phyloP scores from a whole-genome alignment of 1,139 yeast species.

The Scheffersomyces illinoinensis region DNA sequence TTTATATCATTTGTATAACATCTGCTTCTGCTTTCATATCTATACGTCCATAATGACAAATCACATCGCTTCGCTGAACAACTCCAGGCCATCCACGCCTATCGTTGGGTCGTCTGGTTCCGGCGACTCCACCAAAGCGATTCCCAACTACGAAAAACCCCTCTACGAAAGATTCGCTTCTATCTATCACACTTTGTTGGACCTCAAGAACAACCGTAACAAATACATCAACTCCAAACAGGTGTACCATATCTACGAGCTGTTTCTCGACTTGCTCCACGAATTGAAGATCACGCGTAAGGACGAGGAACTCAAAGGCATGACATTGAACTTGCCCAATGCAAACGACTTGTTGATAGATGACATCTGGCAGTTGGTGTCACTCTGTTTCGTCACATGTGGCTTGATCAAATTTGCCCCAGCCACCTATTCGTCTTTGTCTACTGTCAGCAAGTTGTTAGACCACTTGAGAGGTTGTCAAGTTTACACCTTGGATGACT shows the following conservation, averaged over 20 bases:
- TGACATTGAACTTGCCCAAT: constrained; percentile 38
- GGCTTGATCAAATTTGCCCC: constrained; percentile 90
- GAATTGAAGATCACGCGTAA: constrained; percentile 51
- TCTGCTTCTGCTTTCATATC: neutral
- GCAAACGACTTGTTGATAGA: constrained; percentile 73
- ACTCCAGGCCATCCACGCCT: neutral
- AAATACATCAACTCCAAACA: constrained; percentile 67
- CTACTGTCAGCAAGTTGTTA: constrained; percentile 79
- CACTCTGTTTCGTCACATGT: constrained; percentile 85
- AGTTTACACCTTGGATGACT: constrained; percentile 81
- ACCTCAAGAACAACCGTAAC: constrained; percentile 64
- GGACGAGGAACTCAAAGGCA: constrained; percentile 49
- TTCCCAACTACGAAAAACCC: constrained; percentile 46
- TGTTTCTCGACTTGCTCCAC: constrained; percentile 51
- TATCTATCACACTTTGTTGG: constrained; percentile 51
- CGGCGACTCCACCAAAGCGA: constrained; percentile 4
- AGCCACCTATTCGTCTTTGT: constrained; percentile 85
- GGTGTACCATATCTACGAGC: constrained; percentile 55
- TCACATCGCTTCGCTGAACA: neutral
- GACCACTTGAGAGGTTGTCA: constrained; percentile 80
- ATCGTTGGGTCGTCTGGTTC: constrained; percentile 3
- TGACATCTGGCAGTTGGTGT: constrained; percentile 83
- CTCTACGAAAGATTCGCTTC: constrained; percentile 48
- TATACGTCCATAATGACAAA: neutral
- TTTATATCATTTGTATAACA: neutral